Conservation (phyloP, 768 basidiomycete genomes). For the Kwoniella pini region DNA sequence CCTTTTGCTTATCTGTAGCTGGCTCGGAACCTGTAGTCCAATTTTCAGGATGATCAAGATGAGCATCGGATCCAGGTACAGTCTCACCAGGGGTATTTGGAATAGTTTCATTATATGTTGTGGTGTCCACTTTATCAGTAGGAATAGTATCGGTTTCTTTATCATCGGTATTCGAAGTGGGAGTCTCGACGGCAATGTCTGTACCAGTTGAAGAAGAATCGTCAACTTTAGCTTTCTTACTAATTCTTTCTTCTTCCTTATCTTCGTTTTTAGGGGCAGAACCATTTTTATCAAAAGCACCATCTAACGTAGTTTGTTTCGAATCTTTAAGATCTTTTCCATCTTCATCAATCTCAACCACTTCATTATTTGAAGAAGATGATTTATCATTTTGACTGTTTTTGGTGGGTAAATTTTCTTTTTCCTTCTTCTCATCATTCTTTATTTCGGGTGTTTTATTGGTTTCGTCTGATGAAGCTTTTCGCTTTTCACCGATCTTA, state of each 20-base stretch:
- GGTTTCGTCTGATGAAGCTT: neutral
- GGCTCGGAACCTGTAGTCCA: conserved; percentile 54
- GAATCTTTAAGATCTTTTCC: conserved; percentile 16
- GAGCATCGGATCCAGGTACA: conserved; percentile 28
- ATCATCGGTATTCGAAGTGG: neutral
- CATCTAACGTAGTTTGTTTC: conserved; percentile 19
- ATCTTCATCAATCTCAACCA: neutral
- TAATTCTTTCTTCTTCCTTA: conserved; percentile 5
- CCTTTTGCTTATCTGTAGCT: conserved; percentile 53
- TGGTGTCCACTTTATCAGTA: no score
- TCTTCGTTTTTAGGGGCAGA: neutral
- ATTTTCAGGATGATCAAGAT: conserved; percentile 53
- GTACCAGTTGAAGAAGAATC: neutral
- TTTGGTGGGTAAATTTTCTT: neutral
- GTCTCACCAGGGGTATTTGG: conserved; percentile 14
- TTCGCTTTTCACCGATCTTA: conserved; percentile 15
- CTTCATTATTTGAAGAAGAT: neutral
- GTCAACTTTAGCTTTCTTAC: conserved; percentile 17
- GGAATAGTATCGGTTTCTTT: neutral
- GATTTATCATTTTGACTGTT: neutral
- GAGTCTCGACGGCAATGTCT: neutral
- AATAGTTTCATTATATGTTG: neutral
- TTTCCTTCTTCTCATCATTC: neutral
- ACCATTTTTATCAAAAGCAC: neutral
- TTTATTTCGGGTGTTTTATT: no score